These are phyloP conservation scores for Tetraselmis striata DNA, from an alignment of 139 green algal species.

Conservation along the genomic window DNA sequence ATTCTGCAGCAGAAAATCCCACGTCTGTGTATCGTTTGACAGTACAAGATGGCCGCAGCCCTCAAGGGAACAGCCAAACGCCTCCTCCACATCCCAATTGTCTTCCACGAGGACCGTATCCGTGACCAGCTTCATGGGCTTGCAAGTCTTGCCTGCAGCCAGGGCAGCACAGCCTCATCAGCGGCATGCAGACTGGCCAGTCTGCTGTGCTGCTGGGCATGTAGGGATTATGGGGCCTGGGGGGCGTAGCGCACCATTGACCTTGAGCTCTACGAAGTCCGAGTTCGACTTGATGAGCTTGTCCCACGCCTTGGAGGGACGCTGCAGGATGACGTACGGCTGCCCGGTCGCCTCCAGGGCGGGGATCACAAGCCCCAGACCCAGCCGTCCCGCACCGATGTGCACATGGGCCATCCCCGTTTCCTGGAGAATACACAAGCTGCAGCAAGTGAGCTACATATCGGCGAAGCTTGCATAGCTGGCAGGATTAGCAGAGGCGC, in stretches of 20 bases:
- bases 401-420: constrained; percentile 4
- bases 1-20: not conserved
- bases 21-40: not conserved
- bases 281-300: not conserved
- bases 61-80: not conserved
- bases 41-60: not conserved
- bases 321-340: constrained; percentile 5
- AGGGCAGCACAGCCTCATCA: too few species aligned
- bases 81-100: not conserved
- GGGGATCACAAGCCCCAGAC: constrained; percentile 4
- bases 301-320: not conserved
- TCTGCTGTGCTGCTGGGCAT: too few species aligned
- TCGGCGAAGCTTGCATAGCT: not conserved
- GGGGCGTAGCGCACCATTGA: not conserved
- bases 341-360: not conserved
- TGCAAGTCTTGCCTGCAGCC: not conserved
- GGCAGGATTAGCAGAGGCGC: too few species aligned
- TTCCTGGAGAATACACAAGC: not conserved
- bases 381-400: constrained; percentile 3
- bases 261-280: not conserved
- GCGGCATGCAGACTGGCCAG: too few species aligned
- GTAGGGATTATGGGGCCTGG: too few species aligned
- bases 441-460: not conserved
- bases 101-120: not conserved
- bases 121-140: not conserved